Evolutionary conservation across 208 protist species (phyloP).

Genomic region (Acanthamoeba royreba): DNA sequence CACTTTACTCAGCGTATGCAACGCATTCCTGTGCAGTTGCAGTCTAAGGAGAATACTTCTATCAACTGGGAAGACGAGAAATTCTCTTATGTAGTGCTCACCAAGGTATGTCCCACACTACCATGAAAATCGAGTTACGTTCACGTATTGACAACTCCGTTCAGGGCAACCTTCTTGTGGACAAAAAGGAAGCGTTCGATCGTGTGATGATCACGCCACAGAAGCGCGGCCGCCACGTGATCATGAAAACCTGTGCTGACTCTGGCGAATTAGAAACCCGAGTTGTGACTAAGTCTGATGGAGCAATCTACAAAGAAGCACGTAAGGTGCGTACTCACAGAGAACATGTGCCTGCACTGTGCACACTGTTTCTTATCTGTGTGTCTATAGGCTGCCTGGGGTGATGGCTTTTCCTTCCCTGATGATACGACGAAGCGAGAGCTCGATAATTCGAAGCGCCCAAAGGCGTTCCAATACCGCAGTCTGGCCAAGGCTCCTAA

Average conservation of each 20-base stretch:
- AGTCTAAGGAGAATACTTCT: neutral
- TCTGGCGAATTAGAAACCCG: neutral
- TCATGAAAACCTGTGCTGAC: neutral
- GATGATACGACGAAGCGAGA: neutral
- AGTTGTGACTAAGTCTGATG: neutral
- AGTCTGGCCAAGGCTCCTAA: neutral
- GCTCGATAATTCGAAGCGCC: neutral
- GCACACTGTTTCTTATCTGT: neutral
- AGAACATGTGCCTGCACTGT: neutral
- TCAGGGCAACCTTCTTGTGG: neutral
- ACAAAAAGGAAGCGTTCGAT: neutral
- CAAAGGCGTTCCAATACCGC: neutral
- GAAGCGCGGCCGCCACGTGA: constrained; percentile 17
- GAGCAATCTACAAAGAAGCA: neutral
- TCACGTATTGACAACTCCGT: neutral
- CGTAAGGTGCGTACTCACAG: neutral
- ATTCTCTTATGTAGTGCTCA: constrained; percentile 13
- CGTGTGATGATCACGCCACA: neutral
- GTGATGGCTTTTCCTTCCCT: neutral
- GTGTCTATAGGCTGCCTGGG: neutral
- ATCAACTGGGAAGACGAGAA: constrained; percentile 47
- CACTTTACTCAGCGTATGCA: constrained; percentile 42
- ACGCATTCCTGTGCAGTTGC: neutral
- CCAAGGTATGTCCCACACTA: neutral
- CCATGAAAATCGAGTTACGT: no score